Conservation (phyloP, 169 alveolate genomes). For the Plasmodium malariae region DNA sequence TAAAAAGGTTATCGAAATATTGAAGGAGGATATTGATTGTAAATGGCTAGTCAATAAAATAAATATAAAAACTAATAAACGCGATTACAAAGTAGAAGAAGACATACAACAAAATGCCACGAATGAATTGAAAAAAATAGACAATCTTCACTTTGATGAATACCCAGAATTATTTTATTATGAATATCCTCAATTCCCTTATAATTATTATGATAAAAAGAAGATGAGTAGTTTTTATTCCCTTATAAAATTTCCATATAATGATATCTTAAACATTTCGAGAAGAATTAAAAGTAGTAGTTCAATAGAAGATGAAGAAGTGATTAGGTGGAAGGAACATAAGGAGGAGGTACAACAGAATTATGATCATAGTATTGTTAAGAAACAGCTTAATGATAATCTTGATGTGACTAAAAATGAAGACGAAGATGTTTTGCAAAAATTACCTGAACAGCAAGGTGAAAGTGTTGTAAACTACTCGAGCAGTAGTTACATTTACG, state of each 20-base stretch:
- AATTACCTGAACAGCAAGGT: neutral
- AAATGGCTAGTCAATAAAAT: conserved; percentile 54
- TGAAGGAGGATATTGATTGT: conserved; percentile 57
- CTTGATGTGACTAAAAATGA: no score
- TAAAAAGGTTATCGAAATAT: conserved; percentile 39
- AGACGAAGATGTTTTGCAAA: no score
- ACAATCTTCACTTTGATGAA: conserved; percentile 46
- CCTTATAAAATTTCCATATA: conserved; percentile 62
- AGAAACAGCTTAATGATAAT: neutral
- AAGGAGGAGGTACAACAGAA: neutral
- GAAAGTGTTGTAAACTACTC: conserved; percentile 8
- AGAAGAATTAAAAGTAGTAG: neutral
- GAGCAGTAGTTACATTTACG: conserved; percentile 34
- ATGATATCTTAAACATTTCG: conserved; percentile 68
- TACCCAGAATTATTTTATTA: conserved; percentile 60
- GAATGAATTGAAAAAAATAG: conserved; percentile 35
- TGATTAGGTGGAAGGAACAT: neutral
- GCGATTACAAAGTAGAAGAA: neutral
- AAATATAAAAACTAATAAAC: neutral
- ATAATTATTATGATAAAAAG: conserved; percentile 65
- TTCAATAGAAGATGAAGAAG: neutral
- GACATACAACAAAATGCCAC: no score
- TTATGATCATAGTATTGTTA: neutral
- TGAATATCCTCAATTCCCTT: conserved; percentile 71
- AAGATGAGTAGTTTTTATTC: conserved; percentile 64